Base-by-base conservation (phyloP, 495 filamentous ascomycete species). In the Schizothecium vesticola region DNA sequence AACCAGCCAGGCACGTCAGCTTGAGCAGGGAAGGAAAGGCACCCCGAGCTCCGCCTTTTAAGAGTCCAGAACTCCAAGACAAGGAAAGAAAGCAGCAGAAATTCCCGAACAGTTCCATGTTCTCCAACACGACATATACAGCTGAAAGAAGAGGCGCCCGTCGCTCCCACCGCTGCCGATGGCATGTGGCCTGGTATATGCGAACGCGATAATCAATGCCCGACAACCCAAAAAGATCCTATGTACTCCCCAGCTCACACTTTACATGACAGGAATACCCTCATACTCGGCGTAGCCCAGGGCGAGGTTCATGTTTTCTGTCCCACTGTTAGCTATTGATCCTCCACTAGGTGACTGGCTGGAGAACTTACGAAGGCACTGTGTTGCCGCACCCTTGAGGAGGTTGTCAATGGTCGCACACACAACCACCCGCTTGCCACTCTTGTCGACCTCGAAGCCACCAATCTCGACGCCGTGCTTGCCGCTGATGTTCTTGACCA, bases 391-490 rank as follows among this genome's bases (percentile, higher is more conserved):
- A 55, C 95, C 95, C 87, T 99, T 99, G 65, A 97, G 84, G 69
- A 98, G 82, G 80, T 99, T 98, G 78, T 99, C 95, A 72, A 99
- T 98, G n/a, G 94, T 97, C 23, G 91, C 94, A 76, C 93, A 96
- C 62, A 99, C 88, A 62, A 99, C 95, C 0, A 94, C 95, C 36
- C 95, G 85, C 84, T 92, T 94, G 59, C 94, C 94, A 26, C 85
- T 85, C 67, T 87, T 91, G 81, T 97, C 91, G 56, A 97, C 94
- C 56, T 89, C 93, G 73, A 98, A 97, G 25, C 94, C 93, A 68
- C 95, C 95, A 79, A 99, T 92, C 82, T 98, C 93, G 22, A 97
- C 88, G 10, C 93, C 93, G 75, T 99, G 95, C 80, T 90, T 94
- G 51, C 91, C 92, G 67, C 89, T 87, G 73, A 99, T 97, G 77